Evolutionary conservation across 208 protist genomes (phyloP), one percentile per base, ranked within the genome.

Genomic region (Leishmania tropica): DNA sequence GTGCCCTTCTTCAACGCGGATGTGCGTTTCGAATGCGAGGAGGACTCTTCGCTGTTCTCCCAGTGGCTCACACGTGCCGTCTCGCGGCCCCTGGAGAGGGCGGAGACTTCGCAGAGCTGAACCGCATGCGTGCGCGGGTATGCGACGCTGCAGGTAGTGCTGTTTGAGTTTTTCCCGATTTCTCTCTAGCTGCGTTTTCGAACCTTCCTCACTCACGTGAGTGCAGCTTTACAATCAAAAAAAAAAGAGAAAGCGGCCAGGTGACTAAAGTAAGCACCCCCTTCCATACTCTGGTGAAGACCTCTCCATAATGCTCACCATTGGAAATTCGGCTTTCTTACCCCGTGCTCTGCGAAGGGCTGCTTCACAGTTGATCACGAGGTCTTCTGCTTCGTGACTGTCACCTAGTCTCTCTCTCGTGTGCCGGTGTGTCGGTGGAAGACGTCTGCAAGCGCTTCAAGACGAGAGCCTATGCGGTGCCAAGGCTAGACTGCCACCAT

Each of bases 1-100:
- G 70, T 73, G 6, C 48, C 78, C 6, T 96, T 88, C 85, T 91
- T 96, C 67, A 48, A 89, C 40, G 82, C 71, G 45, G 85, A 88
- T 54, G 81, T 88, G n/a, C 82, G 82, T 72, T 81, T 78, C 31
- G 77, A 78, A 2, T n/a, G 51, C 10, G 31, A 51, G 15, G 40
- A 31, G 7, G 73, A 81, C 45, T 28, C 68, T 21, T 19, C 28
- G 28, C n/a, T 28, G 2, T 85, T 81, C 35, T 28, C 53, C 0
- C 42, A 31, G 11, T 58, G 74, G 64, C 53, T 85, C 1, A 37
- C n/a, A n/a, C 4, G 31, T n/a, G 73, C 73, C 51, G 47, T 76
- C 51, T 74, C 70, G 70, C 70, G 47, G 28, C 24, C 28, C 24
- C 11, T 53, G 45, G 42, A 45, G 21, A 51, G 45, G 0, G 13